Conservation (phyloP, 2,329 filamentous ascomycete genomes). For the Scytalidium lignicola region DNA sequence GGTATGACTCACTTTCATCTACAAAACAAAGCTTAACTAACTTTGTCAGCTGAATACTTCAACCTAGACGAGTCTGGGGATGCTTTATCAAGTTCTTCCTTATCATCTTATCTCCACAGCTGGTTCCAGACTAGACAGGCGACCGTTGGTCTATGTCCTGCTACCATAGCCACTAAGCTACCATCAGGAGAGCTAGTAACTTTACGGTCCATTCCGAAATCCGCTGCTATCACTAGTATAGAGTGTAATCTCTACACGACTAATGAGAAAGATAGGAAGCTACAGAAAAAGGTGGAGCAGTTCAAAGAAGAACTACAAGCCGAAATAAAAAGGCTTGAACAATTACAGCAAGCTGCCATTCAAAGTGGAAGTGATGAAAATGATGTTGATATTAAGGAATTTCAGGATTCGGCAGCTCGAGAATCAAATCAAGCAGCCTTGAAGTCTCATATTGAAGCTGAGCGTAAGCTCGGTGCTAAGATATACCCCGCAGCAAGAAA, state of each 20-base stretch:
- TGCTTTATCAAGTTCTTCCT: not conserved
- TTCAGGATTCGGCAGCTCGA: not conserved
- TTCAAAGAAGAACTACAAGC: not conserved
- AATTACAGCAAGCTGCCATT: not conserved
- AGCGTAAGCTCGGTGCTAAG: slow-evolving; percentile 10
- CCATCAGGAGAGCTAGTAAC: slow-evolving; percentile 1
- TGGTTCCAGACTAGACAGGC: not conserved
- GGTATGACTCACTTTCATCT: slow-evolving; percentile 10
- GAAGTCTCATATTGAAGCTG: slow-evolving; percentile 13
- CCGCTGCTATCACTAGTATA: slow-evolving; percentile 2
- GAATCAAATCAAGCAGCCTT: slow-evolving; percentile 5
- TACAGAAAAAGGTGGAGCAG: not conserved
- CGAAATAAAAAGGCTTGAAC: slow-evolving; percentile 3
- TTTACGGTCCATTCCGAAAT: slow-evolving; percentile 5
- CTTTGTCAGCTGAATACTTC: not conserved
- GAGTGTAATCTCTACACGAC: slow-evolving; percentile 7
- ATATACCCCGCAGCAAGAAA: slow-evolving; percentile 19
- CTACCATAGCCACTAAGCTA: not conserved
- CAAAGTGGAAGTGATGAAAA: not conserved
- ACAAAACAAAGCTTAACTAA: slow-evolving; percentile 2
- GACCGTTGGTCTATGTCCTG: not conserved
- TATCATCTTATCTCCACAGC: not conserved
- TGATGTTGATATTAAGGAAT: not conserved
- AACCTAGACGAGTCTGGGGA: not conserved
- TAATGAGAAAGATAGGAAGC: not conserved